Evolutionary conservation across 257 asterid species (phyloP), one percentile per base, ranked within the genome.

Genomic region (Henckelia pumila): DNA sequence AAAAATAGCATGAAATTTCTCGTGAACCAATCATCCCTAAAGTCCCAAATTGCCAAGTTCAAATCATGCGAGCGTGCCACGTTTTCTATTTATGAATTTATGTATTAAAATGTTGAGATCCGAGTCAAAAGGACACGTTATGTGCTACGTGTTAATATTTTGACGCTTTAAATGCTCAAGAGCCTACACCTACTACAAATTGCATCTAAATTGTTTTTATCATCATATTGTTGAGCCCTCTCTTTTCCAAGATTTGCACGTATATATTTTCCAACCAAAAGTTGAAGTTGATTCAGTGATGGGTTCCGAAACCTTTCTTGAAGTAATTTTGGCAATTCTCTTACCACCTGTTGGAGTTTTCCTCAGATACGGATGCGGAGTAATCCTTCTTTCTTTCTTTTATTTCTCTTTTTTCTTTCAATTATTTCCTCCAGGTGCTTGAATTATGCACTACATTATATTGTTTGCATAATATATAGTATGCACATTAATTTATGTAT

Each of bases 261-360:
- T 30, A 30, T 59, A 7, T n/a, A n/a, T n/a, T n/a, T 26, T 69
- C 23, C 64, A 11, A 30, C 22, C 35, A 57, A 65, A 61, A 10
- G 3, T 3, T 14, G n/a, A 29, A 37, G 7, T 30, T 52, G 47
- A 26, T 57, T 55, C 55, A 47, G 30, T 56, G 20, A 92, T 92
- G 98, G 98, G 98, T 59, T 71, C 92, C 11, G 96, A 77, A 65
- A 92, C 97, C 47, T 92, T 92, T 58, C 49, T 92, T 40, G 98
- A 92, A 81, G 82, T 92, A 35, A 10, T 92, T 56, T 80, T 92
- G 76, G 97, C 96, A 52, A 89, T 92, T n/a, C 69, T 92, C 6
- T 7, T 92, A 71, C 98, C 98, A 7, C 98, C 98, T 23, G 83
- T 88, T 60, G 98, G 97, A 5, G 98, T 92, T 71, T 92, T 92